A percentile compares a stretch with the other conserved stretches of the same genome.
These are phyloP conservation scores for Phaeosphaeriaceae sp. DNA, from an alignment of 2,329 filamentous ascomycete species.

Conservation along the genomic window DNA sequence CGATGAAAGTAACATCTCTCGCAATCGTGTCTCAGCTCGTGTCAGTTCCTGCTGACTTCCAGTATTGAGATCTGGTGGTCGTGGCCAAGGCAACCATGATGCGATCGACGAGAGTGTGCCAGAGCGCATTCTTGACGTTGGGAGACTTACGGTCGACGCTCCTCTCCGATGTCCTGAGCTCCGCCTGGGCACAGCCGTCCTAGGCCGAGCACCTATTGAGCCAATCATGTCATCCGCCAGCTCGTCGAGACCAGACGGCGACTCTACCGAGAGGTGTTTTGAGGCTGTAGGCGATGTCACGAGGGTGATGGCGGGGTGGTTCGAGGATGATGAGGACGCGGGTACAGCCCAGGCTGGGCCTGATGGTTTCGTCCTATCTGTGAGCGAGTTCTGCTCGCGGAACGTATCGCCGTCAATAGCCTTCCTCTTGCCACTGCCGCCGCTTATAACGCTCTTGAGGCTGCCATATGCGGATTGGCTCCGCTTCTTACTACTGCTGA, in stretches of 20 bases:
- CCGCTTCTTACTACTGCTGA: constrained; percentile 34
- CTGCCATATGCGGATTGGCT: constrained; percentile 48
- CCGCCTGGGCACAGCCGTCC: constrained; percentile 17
- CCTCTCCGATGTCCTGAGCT: constrained; percentile 28
- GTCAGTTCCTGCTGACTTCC: constrained; percentile 32
- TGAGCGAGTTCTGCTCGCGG: constrained; percentile 23
- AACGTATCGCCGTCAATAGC: constrained; percentile 28
- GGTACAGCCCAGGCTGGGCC: constrained; percentile 39
- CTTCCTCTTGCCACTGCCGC: constrained; percentile 39
- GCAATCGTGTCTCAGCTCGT: constrained; percentile 39
- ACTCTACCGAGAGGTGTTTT: constrained; percentile 45
- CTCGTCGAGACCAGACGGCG: constrained; percentile 35
- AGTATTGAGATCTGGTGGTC: constrained; percentile 22
- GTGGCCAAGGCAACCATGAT: constrained; percentile 47
- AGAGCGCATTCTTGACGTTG: constrained; percentile 29
- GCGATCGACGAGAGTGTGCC: constrained; percentile 39
- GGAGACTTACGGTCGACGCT: constrained; percentile 29
- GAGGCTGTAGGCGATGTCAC: constrained; percentile 41
- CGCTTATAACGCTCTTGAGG: constrained; percentile 48
- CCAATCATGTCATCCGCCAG: constrained; percentile 14
- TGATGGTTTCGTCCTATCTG: constrained; percentile 14
- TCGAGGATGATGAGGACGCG: constrained; percentile 28
- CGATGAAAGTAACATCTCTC: constrained; percentile 40
- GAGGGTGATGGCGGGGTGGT: constrained; percentile 42
- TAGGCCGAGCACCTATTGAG: constrained; percentile 13